These are phyloP conservation scores for Podospora tetraspora DNA, from an alignment of 495 filamentous ascomycete genomes.

Conservation along the genomic window DNA sequence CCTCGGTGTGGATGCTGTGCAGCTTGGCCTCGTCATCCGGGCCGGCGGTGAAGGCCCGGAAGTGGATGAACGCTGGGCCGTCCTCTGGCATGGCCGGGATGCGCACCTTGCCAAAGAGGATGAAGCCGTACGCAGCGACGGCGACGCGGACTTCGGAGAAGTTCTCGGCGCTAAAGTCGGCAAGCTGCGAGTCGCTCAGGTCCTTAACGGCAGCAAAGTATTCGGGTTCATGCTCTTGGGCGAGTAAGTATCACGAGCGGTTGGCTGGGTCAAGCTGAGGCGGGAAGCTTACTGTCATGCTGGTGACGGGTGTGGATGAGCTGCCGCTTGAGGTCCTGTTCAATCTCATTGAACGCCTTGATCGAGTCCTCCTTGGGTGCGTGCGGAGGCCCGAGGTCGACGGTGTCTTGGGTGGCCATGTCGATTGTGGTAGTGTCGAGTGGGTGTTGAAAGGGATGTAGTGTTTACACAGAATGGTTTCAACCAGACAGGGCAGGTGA, in stretches of 20 bases:
- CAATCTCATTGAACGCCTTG: slow-evolving; percentile 45
- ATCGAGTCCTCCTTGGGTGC: slow-evolving; percentile 48
- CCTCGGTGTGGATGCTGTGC: slow-evolving; percentile 51
- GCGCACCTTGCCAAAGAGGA: slow-evolving; percentile 53
- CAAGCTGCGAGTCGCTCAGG: slow-evolving; percentile 44
- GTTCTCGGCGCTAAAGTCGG: slow-evolving; percentile 43
- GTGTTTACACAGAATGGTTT: neutral
- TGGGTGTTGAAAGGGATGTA: neutral
- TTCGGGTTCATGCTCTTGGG: slow-evolving; percentile 40
- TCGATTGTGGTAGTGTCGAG: neutral
- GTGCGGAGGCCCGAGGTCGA: slow-evolving; percentile 43
- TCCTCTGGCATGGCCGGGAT: slow-evolving; percentile 41
- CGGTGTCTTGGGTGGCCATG: slow-evolving; percentile 49
- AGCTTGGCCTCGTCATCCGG: slow-evolving; percentile 42
- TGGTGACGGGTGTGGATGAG: slow-evolving; percentile 47
- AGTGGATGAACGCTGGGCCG: slow-evolving; percentile 43
- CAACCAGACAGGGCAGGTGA: neutral
- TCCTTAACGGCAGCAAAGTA: slow-evolving; percentile 46
- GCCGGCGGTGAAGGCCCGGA: slow-evolving; percentile 48
- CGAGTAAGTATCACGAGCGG: neutral
- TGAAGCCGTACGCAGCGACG: slow-evolving; percentile 48
- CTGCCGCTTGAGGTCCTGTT: slow-evolving; percentile 44
- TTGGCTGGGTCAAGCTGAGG: neutral
- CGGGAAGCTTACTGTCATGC: slow-evolving; percentile 22
- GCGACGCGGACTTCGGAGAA: slow-evolving; percentile 48